Base-by-base conservation (phyloP, 768 basidiomycete species). In the Lactifluus volemus region DNA sequence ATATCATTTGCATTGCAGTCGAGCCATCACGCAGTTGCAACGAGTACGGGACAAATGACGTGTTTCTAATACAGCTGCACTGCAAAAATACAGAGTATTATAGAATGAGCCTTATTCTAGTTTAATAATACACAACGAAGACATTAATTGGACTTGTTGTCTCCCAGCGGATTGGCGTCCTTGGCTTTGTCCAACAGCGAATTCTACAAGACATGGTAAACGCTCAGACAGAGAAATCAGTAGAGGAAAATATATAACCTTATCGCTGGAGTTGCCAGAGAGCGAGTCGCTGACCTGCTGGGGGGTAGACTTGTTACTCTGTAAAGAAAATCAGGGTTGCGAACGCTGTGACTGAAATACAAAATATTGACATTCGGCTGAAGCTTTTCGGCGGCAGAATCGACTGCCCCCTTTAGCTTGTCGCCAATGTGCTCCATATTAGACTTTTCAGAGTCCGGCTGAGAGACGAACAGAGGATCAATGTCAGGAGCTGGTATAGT, bases 361-460 rank as follows among this genome's bases (percentile, higher is more conserved):
- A 44, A 5, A 5, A 19, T 34, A 44, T 25, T 21, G 17, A 58
- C 57, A 41, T 58, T 41, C 7, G 57, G 57, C 49, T 58, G 57
- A 15, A 34, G 8, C 11, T 51, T 51, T 15, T 49, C 51, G 15
- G 57, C 57, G 15, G 34, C 1, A 51, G 49, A 11, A 32, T 58
- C 57, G 19, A 6, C 19, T n/a, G 15, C 21, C 4, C 41, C 57
- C 41, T 58, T 58, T 1, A 51, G 2, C 14, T 42, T 51, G 57
- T 58, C 49, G 12, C 41, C 19, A 1, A 58, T 15, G 0, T 58
- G 57, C 49, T 58, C 57, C 30, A 34, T 4, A 30, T 41, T 58
- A 1, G 57, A 58, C 49, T 58, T 58, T 17, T 44, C 30, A 17
- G 49, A 50, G 49, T 58, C 57, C n/a, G 57, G 57, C 57, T 58